Base-by-base conservation (phyloP, 2,329 filamentous ascomycete species). In the Amauroascus verrucosus region DNA sequence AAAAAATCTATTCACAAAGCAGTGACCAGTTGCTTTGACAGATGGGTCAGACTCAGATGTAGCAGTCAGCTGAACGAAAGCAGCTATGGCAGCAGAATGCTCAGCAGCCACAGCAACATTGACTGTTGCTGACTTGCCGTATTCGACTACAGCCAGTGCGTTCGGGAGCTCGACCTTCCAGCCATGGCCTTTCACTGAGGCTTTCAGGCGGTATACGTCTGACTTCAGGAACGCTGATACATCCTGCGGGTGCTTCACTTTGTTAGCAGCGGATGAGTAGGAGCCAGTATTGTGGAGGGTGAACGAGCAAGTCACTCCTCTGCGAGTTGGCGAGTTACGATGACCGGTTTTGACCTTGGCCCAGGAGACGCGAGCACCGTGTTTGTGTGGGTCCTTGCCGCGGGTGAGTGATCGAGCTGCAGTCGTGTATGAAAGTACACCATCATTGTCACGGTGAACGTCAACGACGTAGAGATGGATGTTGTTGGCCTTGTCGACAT, bases 141-240 rank as follows among this genome's bases (percentile, higher is more conserved):
- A 53, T 41, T 54, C 33, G 14, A 53, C 54, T 14, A 51, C 48
- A 20, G 57, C 41, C 11, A 59, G 40, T 8, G 57, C 57, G 28
- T 59, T 59, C 9, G 56, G 57, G 30, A 59, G 33, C 37, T 59
- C 57, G 2, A 57, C 57, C 28, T 48, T 57, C 57, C 57, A 59
- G 41, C 57, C 57, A 8, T 54, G 18, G 41, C 57, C 54, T 11
- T 54, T 22, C 5, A 59, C 57, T 3, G 30, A 46, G 43, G 57
- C 57, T 28, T 57, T 55, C 32, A 59, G 53, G 6, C 57, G 53
- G 54, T 59, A 59, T n/a, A 59, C 57, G 30, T 59, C 57, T 3
- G 51, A 56, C 35, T 59, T 57, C 16, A 57, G 22, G 41, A 54
- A 54, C 40, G 45, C 7, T 11, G 55, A 55, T 1, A 56, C 51